Base-by-base conservation (phyloP, 169 alveolate genomes). In the Eimeria mitis region DNA sequence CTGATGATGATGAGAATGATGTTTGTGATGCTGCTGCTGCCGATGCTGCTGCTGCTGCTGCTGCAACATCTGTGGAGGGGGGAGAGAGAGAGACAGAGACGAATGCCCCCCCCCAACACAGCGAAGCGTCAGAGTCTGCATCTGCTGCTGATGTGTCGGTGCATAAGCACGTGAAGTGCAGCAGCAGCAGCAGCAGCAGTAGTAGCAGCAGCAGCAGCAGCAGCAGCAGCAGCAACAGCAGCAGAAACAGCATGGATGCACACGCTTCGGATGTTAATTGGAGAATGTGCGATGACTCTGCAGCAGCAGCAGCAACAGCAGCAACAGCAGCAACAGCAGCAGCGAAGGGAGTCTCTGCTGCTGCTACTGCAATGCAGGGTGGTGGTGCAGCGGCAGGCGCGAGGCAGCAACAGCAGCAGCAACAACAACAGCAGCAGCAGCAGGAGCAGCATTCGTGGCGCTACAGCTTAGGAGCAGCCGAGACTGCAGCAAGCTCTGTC, bases 281-380 rank as follows among this genome's bases (percentile, higher is more conserved):
- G 68, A 16, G 68, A 19, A 59, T 59, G 68, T 28, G n/a, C 68
- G 68, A 59, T 28, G 2, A 14, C 16, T 59, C 68, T 2, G 68
- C 68, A 59, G 68, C 68, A 59, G 68, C 68, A 59, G 68, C 68
- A 59, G 68, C 68, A 59, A n/a, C n/a, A n/a, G n/a, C n/a, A n/a
- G n/a, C n/a, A n/a, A n/a, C n/a, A n/a, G n/a, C n/a, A n/a, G n/a
- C n/a, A n/a, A n/a, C n/a, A n/a, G 28, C 68, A 59, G 68, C 68
- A 14, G n/a, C n/a, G n/a, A n/a, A n/a, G n/a, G n/a, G n/a, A n/a
- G n/a, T 5, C 16, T 59, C 68, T 59, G 19, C 68, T 59, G 68
- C 68, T 59, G 68, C 68, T 59, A 28, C 68, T 14, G 7, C 68
- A 19, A 14, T 59, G 68, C 68, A 59, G 19, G 68, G n/a, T 14